phyloP scores from a whole-genome alignment of 345 rosid genomes.

The Erysimum cheiranthoides region DNA sequence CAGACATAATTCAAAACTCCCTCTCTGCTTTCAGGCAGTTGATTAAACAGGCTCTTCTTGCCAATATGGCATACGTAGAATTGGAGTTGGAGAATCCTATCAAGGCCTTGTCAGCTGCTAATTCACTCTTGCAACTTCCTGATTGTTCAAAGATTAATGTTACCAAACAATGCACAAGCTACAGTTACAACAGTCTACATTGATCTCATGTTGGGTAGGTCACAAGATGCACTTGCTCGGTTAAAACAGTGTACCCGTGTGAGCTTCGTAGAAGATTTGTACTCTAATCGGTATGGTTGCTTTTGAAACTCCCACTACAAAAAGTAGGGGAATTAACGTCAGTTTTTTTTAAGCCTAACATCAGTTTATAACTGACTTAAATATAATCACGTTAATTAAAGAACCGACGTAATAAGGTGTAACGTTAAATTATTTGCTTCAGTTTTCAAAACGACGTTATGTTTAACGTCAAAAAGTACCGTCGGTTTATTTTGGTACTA shows the following conservation, averaged over 20 bases:
- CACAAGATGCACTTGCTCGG: constrained; percentile 80
- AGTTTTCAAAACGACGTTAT: too few species aligned
- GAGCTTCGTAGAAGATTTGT: constrained; percentile 47
- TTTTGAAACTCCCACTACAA: neutral
- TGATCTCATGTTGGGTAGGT: constrained; percentile 72
- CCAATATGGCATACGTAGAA: constrained; percentile 83
- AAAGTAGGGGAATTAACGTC: too few species aligned
- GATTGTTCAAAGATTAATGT: constrained; percentile 72
- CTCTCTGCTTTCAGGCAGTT: constrained; percentile 61
- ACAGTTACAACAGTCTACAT: constrained; percentile 79
- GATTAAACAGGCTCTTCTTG: constrained; percentile 77
- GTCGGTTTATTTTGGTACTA: too few species aligned
- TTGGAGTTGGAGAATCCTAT: constrained; percentile 86
- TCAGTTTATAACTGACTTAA: too few species aligned
- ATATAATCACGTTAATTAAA: too few species aligned
- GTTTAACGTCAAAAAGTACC: too few species aligned
- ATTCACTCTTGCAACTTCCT: constrained; percentile 70
- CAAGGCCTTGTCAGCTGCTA: constrained; percentile 73
- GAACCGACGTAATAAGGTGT: too few species aligned
- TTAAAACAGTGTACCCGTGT: constrained; percentile 74
- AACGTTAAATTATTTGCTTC: too few species aligned
- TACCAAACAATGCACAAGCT: constrained; percentile 74
- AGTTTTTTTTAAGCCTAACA: too few species aligned
- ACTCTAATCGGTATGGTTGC: constrained; percentile 12
- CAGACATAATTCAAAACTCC: constrained; percentile 71